Conservation (phyloP, 106 monocot species). For the Dioscorea zingiberensis region DNA sequence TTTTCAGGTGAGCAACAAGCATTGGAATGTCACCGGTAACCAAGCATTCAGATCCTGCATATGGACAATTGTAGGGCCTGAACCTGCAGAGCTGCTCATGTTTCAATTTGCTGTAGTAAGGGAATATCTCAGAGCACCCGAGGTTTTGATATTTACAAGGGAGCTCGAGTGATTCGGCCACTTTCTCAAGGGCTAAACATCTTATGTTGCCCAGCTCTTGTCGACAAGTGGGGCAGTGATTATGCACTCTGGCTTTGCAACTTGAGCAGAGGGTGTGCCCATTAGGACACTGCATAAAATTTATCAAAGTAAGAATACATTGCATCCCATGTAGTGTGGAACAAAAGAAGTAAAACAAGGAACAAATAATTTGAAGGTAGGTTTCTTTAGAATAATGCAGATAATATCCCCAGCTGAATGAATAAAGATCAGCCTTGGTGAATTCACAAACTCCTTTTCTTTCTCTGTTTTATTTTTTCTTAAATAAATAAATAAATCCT, state of each 20-base stretch:
- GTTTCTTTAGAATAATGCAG: too few species aligned
- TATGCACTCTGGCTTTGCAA: conserved; percentile 25
- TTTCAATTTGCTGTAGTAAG: conserved; percentile 18
- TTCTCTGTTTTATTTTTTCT: too few species aligned
- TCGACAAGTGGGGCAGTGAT: conserved; percentile 23
- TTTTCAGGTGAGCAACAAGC: conserved; percentile 16
- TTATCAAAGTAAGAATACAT: too few species aligned
- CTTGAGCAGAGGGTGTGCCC: conserved; percentile 26
- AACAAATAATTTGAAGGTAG: too few species aligned
- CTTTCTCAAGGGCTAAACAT: conserved; percentile 18
- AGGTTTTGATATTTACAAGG: conserved; percentile 20
- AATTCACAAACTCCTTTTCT: too few species aligned
- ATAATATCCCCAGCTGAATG: too few species aligned
- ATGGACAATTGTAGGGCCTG: conserved; percentile 26
- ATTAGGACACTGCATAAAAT: conserved; percentile 16
- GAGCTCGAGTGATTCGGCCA: conserved; percentile 23
- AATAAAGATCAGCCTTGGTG: too few species aligned
- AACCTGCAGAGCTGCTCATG: conserved; percentile 17
- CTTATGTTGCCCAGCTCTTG: conserved; percentile 16
- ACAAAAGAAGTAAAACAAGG: too few species aligned
- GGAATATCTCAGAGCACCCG: conserved; percentile 19
- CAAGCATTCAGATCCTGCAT: conserved; percentile 22
- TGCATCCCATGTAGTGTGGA: too few species aligned
- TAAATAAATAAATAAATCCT: too few species aligned
- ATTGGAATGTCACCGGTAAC: conserved; percentile 20